Base-by-base conservation (phyloP, 2,329 filamentous ascomycete genomes). In the Trichoderma cornu-damae region DNA sequence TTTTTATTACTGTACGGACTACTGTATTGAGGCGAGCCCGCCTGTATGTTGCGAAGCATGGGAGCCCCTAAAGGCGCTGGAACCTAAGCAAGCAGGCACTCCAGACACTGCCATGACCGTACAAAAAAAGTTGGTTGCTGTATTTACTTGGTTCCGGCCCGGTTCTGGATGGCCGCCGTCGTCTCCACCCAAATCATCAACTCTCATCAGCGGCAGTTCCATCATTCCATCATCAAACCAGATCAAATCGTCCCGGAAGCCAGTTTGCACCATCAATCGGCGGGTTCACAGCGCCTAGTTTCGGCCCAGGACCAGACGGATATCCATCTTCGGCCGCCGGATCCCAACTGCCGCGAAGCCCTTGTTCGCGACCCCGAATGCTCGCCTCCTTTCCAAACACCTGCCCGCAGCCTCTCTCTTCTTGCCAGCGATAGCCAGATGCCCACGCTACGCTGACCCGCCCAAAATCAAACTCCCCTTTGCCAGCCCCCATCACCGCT, bases 401-500 rank as follows among this genome's bases (percentile, higher is more conserved):
- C 43, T 40, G 30, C 24, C 42, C 24, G 53, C 34, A 49, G 22
- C 32, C 42, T 7, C 20, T 48, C 44, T 16, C 9, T 20, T 18
- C 18, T 16, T 28, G 22, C 42, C 22, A 26, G 50, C 20, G 47
- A 52, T 37, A 54, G 40, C 49, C 42, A 54, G 46, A 59, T 51
- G 44, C 38, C 35, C 55, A 51, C 49, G 55, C 55, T 51, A 38
- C 58, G 52, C 46, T 59, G 58, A 59, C 53, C 53, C 53, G 58
- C 48, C 47, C 42, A 40, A 30, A 58, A 42, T 57, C 53, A 54
- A 58, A 46, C 53, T 55, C 46, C 60, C 48, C n/a, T n/a, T 59
- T 44, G 30, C 44, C 28, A 42, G 30, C 37, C 49, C 47, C 49
- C 59, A 60, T 58, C 60, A 57, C 58, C 58, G 46, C 58, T 61